These are phyloP conservation scores for Trapa bicornis DNA, from an alignment of 345 rosid species.

Conservation along the genomic window DNA sequence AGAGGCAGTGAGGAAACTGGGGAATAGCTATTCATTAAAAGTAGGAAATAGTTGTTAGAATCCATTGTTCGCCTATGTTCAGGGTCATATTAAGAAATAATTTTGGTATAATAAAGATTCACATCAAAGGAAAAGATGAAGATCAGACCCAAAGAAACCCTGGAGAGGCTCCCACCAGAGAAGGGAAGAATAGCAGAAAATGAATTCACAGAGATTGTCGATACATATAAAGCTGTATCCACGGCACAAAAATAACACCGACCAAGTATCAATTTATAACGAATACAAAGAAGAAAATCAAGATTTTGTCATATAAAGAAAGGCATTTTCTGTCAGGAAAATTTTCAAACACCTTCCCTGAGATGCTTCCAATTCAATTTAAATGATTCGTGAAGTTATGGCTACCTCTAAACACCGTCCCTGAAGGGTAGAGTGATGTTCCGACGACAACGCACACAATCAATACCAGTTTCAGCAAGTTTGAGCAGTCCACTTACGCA, in stretches of 20 bases:
- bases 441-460: not conserved
- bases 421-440: not conserved
- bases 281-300: not conserved
- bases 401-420: not conserved
- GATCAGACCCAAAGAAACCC: not conserved
- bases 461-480: not conserved
- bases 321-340: not conserved
- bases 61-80: not conserved
- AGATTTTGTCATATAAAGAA: not conserved
- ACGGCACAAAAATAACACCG: not conserved
- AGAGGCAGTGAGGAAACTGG: not conserved
- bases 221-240: not conserved
- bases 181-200: not conserved
- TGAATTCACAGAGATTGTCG: no score
- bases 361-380: not conserved
- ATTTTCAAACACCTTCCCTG: not conserved
- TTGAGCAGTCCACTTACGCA: not conserved
- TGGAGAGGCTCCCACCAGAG: not conserved
- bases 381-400: not conserved
- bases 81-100: not conserved
- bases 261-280: not conserved
- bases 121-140: not conserved
- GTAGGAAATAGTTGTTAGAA: not conserved
- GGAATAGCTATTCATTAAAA: not conserved
- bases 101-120: not conserved